Base-by-base conservation (phyloP, 2,329 filamentous ascomycete species). In the Trichoderma breve region DNA sequence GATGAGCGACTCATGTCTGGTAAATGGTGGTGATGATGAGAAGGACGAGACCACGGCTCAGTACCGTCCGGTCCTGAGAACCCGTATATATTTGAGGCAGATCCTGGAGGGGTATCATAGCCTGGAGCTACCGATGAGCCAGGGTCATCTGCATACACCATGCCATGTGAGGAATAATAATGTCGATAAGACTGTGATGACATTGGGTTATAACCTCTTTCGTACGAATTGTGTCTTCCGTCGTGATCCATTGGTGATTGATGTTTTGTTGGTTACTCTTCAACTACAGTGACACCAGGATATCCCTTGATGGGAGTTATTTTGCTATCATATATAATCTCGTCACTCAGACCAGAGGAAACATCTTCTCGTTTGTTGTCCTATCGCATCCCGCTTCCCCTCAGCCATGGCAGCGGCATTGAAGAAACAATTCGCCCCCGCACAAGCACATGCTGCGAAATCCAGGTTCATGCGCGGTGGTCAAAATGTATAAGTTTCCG, bases 1-100 rank as follows among this genome's bases (percentile, higher is more conserved):
- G 87, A 86, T 21, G 91, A 89, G 26, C 90, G 90, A 12, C 89
- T 90, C 74, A 92, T 90, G 75, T 93, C 90, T 63, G 93, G 93
- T 47, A 95, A 86, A 55, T 91, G 91, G 77, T 95, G 93, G 77
- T 97, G 94, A 77, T 95, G 93, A 78, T 97, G 93, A 61, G 88
- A 89, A 47, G 88, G 87, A 28, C 84, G 83, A 36, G 84, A 83
- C 43, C 84, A 83, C 21, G 74, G 69, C 39, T 78, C 74, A 3
- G 67, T 74, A 15, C 76, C 76, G 7, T 77, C 76, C 4, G 76
- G 77, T 69, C 85, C 78, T 68, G 84, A 77, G 77, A 87, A 82
- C 73, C 83, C 82, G 73, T 89, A 88, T 12, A 84, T 81, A 21
- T 83, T 82, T n/a, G 78, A 90, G 81, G 4, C 86, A 83, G 12